Conservation (phyloP, 345 rosid species). For the Lumnitzera racemosa region DNA sequence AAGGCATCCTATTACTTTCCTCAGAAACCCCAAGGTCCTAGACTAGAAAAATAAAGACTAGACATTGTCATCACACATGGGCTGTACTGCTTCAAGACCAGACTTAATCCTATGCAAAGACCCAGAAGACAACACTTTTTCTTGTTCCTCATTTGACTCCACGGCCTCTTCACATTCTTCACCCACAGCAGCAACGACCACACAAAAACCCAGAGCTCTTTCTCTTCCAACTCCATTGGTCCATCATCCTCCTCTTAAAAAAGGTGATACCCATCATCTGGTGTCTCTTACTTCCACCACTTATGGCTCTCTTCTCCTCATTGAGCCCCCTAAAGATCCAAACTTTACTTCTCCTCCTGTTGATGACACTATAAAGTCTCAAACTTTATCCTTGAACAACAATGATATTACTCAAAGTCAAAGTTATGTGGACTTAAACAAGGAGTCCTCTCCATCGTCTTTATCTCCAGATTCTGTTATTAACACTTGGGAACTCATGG, state of each 20-base stretch:
- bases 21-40: too few species aligned
- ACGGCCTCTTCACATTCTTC: conserved; percentile 1
- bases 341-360: not conserved
- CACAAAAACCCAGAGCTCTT: conserved; percentile 10
- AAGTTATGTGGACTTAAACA: too few species aligned
- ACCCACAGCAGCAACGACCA: not conserved
- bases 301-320: conserved; percentile 24
- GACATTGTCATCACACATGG: conserved; percentile 10
- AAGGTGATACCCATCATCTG: conserved; percentile 23
- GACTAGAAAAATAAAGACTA: not conserved
- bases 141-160: conserved; percentile 10
- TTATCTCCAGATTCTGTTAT: conserved; percentile 18
- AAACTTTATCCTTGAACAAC: too few species aligned
- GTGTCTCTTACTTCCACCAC: conserved; percentile 28
- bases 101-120: conserved; percentile 10
- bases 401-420: too few species aligned
- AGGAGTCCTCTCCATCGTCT: not conserved
- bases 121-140: conserved; percentile 12
- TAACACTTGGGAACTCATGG: conserved; percentile 27
- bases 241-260: conserved; percentile 20
- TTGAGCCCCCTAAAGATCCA: conserved; percentile 7
- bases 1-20: not conserved
- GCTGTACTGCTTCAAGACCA: conserved; percentile 22
- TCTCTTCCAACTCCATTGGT: conserved; percentile 15
- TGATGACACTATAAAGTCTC: too few species aligned